phyloP scores from a whole-genome alignment of 2,329 filamentous ascomycete species.

The Phialophora macrospora region DNA sequence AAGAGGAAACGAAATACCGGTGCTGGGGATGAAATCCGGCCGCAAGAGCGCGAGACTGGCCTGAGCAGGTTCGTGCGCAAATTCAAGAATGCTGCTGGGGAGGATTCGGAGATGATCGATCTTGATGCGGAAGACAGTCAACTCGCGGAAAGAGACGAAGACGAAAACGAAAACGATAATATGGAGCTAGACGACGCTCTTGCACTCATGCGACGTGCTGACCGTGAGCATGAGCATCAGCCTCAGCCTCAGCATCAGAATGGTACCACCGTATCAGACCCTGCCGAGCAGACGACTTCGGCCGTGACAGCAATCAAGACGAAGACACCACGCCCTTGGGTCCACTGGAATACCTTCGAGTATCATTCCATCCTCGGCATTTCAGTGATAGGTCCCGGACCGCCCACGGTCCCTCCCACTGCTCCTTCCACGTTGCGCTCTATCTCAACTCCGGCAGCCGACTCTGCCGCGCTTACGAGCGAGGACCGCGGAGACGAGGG shows the following conservation, averaged over 20 bases:
- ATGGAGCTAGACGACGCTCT: conserved; percentile 37
- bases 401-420: background rate
- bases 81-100: conserved; percentile 31
- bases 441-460: background rate
- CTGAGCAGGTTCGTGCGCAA: conserved; percentile 17
- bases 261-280: background rate
- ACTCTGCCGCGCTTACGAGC: background rate
- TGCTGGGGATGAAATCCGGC: conserved; percentile 42
- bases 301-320: conserved; percentile 36
- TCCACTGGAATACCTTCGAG: conserved; percentile 82
- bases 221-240: background rate
- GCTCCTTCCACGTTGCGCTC: background rate
- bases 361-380: conserved; percentile 91
- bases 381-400: conserved; percentile 55
- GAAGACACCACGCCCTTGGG: conserved; percentile 31
- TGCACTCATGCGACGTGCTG: conserved; percentile 41
- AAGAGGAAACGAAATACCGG: conserved; percentile 52
- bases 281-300: conserved; percentile 39
- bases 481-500: background rate
- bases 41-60: conserved; percentile 17
- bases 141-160: background rate
- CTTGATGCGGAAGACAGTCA: conserved; percentile 47
- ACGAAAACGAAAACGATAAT: conserved; percentile 42
- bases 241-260: background rate
- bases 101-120: conserved; percentile 44